Base-by-base conservation (phyloP, 1,284 basidiomycete species). In the Exobasidium rhododendri region DNA sequence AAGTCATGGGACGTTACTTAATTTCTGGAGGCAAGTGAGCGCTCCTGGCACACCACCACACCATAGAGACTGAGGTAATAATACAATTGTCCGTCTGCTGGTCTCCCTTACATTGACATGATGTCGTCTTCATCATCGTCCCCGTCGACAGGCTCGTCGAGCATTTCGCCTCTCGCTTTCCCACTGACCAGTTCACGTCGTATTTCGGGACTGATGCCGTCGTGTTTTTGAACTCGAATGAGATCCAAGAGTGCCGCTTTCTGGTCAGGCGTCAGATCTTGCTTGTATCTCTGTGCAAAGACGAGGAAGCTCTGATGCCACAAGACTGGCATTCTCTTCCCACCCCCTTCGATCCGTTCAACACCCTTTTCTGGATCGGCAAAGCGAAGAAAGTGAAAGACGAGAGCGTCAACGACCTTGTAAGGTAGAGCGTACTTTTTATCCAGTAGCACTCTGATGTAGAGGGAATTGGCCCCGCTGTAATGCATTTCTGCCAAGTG, bases 391-490 rank as follows among this genome's bases (percentile, higher is more conserved):
- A 94, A 99, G 83, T 99, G 96, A 84, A 96, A 97, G 14, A 98
- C 93, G 60, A 99, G 86, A 2, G 91, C 90, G 77, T 99, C 96
- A 61, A 99, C 88, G 26, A 97, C 94, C 83, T 98, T 97, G 85
- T 94, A 99, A 0, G 96, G 96, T 40, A 99, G 83, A 58, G 96
- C 92, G 79, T 96, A 92, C 81, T 98, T 98, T 82, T 99, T 99
- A 83, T 98, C 96, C 56, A 98, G 84, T 22, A 99, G 84, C 13
- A 98, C 90, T 28, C 96, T 90, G 79, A 99, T 97, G 83, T 98
- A 97, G 28, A 99, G 85, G 11, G 92, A 96, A 70, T 93, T 97
- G 0, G 96, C 90, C 11, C 94, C 92, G 86, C 67, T 46, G 81
- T 99, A 98, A 69, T 97, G 92, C 94, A 99, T 97, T 70, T 90